Base-by-base conservation (phyloP, 1,139 yeast genomes). In the Lodderomyces margitis region DNA sequence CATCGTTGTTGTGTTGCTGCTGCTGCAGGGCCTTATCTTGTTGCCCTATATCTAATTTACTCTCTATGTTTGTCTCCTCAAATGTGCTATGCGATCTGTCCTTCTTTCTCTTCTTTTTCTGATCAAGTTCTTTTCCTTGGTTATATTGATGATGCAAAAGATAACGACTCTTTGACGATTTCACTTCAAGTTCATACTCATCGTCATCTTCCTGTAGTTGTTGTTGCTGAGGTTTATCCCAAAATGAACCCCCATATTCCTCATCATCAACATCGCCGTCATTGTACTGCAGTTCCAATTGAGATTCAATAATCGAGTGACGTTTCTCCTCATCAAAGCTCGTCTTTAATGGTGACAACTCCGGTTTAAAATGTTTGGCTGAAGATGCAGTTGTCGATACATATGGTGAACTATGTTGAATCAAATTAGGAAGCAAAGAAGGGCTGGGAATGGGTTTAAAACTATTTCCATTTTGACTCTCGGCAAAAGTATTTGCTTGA, bases 331-430 rank as follows among this genome's bases (percentile, higher is more conserved):
- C 57, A 15, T 50, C 61, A 40, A 70, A 68, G 5, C 57, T 53
- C 3, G 76, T 70, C 37, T 59, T 58, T 32, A 70, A 54, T 2
- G 70, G 70, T 8, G 72, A 58, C 40, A 69, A 58, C 37, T 58
- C 62, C 0, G 75, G 74, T 45, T 63, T 65, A 55, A 64, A 66
- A 38, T 53, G 57, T 21, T 58, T 54, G 2, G 55, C 52, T 5
- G 58, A 50, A 3, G 63, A 56, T 5, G 64, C 53, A 9, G 62
- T 50, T n/a, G 64, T 61, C 7, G 55, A 51, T 7, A 56, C 58
- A 10, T 65, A 59, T 3, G 67, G 64, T 8, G 56, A 42, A 34
- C 65, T 57, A 35, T 53, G 62, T 20, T 59, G 63, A 4, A 53
- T 47, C 17, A 60, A 43, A 33, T 48, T 53, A 1, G 66, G 65